These are phyloP conservation scores for Pistacia atlantica DNA, from an alignment of 345 rosid genomes.

Conservation along the genomic window DNA sequence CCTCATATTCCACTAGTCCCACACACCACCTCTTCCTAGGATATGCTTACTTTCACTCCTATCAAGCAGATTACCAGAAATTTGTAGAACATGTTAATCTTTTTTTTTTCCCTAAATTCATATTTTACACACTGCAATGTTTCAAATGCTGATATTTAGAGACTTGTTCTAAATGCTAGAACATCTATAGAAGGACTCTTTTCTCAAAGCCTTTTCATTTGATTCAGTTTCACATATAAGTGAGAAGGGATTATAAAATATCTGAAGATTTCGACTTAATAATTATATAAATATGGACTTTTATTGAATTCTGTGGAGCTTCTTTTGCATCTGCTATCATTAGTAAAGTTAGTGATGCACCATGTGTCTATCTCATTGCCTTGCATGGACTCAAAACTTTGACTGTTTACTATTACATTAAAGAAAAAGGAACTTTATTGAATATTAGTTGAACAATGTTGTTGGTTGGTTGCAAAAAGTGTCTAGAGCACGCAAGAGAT, in stretches of 20 bases:
- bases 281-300: no score
- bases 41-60: background rate
- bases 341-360: no score
- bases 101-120: no score
- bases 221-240: background rate
- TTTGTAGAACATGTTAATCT: background rate
- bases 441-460: background rate
- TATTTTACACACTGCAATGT: background rate
- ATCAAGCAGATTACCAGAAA: conserved; percentile 52
- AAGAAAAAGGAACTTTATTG: no score
- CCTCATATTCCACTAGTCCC: no score
- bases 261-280: background rate
- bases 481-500: background rate
- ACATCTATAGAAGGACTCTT: background rate
- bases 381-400: no score
- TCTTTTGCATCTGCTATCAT: no score
- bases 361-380: no score
- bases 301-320: no score
- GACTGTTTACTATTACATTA: no score
- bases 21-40: background rate
- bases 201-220: background rate
- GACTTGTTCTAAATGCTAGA: background rate
- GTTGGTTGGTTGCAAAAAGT: background rate
- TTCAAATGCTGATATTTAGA: background rate
- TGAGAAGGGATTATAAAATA: background rate